A percentile compares a stretch with the other conserved stretches of the same genome.
Evolutionary conservation across 108 stramenopile genomes (phyloP).

Genomic region (Fistulifera pelliculosa): DNA sequence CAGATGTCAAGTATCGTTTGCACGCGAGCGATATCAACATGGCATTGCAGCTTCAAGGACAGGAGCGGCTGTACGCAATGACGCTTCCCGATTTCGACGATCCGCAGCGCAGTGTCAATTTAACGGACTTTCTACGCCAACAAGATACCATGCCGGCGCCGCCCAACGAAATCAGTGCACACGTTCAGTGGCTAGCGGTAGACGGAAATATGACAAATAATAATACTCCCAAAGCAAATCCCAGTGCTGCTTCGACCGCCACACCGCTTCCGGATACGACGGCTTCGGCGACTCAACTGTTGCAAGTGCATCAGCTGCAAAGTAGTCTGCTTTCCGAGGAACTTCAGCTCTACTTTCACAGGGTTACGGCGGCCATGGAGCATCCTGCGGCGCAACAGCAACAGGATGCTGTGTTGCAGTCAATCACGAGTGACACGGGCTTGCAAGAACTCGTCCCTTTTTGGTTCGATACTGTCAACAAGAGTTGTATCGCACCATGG

Average conservation of each 20-base stretch:
- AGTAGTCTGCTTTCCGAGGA: constrained; percentile 78
- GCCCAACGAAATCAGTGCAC: constrained; percentile 68
- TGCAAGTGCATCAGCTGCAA: constrained; percentile 33
- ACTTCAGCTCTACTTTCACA: constrained; percentile 64
- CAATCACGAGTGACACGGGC: constrained; percentile 43
- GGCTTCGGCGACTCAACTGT: neutral
- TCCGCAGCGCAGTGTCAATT: constrained; percentile 23
- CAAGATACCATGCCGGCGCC: constrained; percentile 34
- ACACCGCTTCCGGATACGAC: neutral
- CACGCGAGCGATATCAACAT: constrained; percentile 84
- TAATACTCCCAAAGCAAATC: constrained; percentile 31
- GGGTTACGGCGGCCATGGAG: constrained; percentile 55
- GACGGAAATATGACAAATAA: constrained; percentile 35
- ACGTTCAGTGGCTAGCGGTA: constrained; percentile 77
- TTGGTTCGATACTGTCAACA: constrained; percentile 55
- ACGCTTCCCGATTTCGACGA: constrained; percentile 11
- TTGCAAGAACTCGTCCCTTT: constrained; percentile 83
- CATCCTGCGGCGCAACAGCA: constrained; percentile 26
- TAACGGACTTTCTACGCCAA: constrained; percentile 57
- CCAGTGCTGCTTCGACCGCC: constrained; percentile 3
- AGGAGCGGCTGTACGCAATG: constrained; percentile 68
- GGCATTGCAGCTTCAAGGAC: constrained; percentile 64
- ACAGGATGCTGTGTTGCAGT: constrained; percentile 31
- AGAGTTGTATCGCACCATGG: constrained; percentile 42
- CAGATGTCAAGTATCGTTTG: constrained; percentile 32